phyloP scores from a whole-genome alignment of 352 stramenopile species.

The Elongisporangium senticosum region DNA sequence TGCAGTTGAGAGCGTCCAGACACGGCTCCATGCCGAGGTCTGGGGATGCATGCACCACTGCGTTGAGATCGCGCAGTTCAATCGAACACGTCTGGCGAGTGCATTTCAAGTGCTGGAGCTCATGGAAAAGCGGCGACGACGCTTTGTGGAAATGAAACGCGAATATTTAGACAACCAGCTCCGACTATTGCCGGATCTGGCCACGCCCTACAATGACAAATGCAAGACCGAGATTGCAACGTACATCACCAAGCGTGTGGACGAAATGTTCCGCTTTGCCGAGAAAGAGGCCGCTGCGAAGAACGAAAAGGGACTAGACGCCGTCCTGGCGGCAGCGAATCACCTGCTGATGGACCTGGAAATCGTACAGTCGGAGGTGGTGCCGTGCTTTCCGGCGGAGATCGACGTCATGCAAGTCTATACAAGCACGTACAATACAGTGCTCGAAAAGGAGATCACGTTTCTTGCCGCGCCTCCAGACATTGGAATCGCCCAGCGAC shows the following conservation, averaged over 20 bases:
- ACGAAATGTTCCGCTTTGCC: slow-evolving; percentile 59
- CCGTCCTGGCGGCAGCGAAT: slow-evolving; percentile 57
- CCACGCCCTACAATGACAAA: slow-evolving; percentile 35
- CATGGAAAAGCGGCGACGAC: slow-evolving; percentile 60
- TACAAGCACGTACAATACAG: slow-evolving; percentile 66
- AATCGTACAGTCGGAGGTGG: slow-evolving; percentile 69
- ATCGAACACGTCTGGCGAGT: slow-evolving; percentile 53
- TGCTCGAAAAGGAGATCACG: slow-evolving; percentile 64
- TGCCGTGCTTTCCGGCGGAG: slow-evolving; percentile 59
- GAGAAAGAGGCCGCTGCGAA: slow-evolving; percentile 41
- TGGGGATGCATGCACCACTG: slow-evolving; percentile 81
- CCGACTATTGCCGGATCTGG: slow-evolving; percentile 34
- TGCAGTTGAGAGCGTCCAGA: slow-evolving; percentile 49
- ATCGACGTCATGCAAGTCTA: slow-evolving; percentile 83
- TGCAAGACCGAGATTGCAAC: slow-evolving; percentile 63
- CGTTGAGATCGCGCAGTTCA: slow-evolving; percentile 75
- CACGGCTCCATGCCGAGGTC: slow-evolving; percentile 66
- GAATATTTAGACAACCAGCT: slow-evolving; percentile 72
- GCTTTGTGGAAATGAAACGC: slow-evolving; percentile 46
- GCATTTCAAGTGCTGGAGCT: slow-evolving; percentile 73
- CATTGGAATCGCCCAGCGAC: slow-evolving; percentile 60
- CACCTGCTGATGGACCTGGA: slow-evolving; percentile 77
- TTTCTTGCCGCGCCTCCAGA: slow-evolving; percentile 52
- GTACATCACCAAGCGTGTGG: slow-evolving; percentile 40
- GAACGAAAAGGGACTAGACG: slow-evolving; percentile 56